Conservation (phyloP, 164 flowering plant genomes). For the Magnolia sinica region DNA sequence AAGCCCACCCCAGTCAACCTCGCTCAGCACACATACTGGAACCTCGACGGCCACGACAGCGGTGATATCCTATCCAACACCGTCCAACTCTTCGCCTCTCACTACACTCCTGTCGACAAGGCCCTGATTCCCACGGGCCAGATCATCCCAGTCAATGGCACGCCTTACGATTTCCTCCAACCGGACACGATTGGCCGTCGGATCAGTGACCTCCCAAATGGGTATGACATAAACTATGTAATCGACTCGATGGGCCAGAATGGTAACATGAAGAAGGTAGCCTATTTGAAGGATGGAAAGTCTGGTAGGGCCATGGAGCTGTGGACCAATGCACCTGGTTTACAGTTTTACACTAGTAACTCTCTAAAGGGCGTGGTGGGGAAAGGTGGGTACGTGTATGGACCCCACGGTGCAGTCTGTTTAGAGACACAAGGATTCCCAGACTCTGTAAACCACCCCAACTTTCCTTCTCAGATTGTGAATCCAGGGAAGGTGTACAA, state of each 20-base stretch:
- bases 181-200: conserved; percentile 41
- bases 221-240: conserved; percentile 72
- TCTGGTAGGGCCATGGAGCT: conserved; percentile 58
- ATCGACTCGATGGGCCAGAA: conserved; percentile 28
- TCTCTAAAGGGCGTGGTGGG: conserved; percentile 43
- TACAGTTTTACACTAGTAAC: conserved; percentile 68
- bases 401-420: conserved; percentile 44
- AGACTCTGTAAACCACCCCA: conserved; percentile 77
- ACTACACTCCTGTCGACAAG: conserved; percentile 54
- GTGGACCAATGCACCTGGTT: conserved; percentile 51
- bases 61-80: conserved; percentile 54
- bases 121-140: conserved; percentile 80
- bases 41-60: conserved; percentile 66
- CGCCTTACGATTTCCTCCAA: conserved; percentile 66
- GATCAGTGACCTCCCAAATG: conserved; percentile 42
- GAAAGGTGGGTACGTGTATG: conserved; percentile 58
- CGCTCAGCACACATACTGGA: conserved; percentile 74
- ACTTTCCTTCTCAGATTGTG: conserved; percentile 79
- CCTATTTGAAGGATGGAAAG: conserved; percentile 39
- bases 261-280: conserved; percentile 35
- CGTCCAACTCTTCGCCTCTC: conserved; percentile 53
- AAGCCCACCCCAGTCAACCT: conserved; percentile 71
- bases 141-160: conserved; percentile 46
- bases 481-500: conserved; percentile 48
- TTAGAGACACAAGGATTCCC: conserved; percentile 90